Conservation (phyloP, 1,284 basidiomycete genomes). For the Naganishia albida region DNA sequence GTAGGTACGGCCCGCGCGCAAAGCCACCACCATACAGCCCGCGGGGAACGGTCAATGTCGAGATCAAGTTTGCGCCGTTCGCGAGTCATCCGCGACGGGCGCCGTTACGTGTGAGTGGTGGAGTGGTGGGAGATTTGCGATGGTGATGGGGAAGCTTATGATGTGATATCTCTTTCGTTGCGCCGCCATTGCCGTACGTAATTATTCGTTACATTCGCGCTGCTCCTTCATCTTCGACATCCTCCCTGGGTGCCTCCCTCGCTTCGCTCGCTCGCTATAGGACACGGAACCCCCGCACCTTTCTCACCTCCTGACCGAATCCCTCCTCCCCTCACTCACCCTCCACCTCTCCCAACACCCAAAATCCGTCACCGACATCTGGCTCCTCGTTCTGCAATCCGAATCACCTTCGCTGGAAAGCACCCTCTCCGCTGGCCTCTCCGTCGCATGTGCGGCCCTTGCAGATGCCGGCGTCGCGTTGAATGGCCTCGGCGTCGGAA, state of each 20-base stretch:
- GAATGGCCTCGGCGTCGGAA: conserved; percentile 49
- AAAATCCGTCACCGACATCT: conserved; percentile 90
- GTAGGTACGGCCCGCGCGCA: conserved; percentile 88
- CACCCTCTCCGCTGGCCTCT: conserved; percentile 77
- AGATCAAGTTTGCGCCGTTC: conserved; percentile 96
- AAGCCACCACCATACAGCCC: conserved; percentile 68
- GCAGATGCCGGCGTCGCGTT: conserved; percentile 52
- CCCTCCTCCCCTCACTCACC: conserved; percentile 79
- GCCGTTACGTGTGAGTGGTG: conserved; percentile 74
- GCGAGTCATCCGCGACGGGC: conserved; percentile 72
- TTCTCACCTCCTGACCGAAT: conserved; percentile 79
- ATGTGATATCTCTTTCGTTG: too few species aligned
- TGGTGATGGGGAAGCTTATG: background rate
- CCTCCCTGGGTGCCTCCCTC: too few species aligned
- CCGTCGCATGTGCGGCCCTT: conserved; percentile 86
- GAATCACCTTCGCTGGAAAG: conserved; percentile 85
- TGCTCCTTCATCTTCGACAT: too few species aligned
- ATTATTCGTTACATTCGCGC: too few species aligned
- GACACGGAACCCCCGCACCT: conserved; percentile 89
- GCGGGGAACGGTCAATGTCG: conserved; percentile 84
- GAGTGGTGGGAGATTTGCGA: background rate
- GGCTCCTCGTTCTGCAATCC: conserved; percentile 84
- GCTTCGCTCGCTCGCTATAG: conserved; percentile 55
- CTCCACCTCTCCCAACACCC: conserved; percentile 76
- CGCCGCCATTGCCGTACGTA: too few species aligned